phyloP scores from a whole-genome alignment of 805 yeast genomes.

The Wickerhamomyces chambardii region DNA sequence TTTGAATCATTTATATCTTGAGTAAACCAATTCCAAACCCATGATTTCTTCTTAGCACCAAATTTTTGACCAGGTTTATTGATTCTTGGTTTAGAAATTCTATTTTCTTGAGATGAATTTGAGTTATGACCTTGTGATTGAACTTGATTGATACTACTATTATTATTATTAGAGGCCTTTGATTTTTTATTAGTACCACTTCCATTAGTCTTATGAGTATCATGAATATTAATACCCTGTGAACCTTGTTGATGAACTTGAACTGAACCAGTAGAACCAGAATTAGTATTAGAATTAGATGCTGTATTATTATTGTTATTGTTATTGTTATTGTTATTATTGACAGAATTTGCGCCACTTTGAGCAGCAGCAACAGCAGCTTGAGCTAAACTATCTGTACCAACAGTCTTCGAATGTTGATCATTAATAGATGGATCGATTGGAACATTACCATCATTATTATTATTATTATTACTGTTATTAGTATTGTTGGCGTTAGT shows the following conservation, averaged over 20 bases:
- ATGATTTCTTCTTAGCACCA: conserved; percentile 52
- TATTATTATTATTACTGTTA: no score
- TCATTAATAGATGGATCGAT: neutral
- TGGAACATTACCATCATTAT: neutral
- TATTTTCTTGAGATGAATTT: no score
- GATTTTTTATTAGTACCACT: conserved; percentile 1
- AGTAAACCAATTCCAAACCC: conserved; percentile 58
- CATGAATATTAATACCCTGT: conserved; percentile 1
- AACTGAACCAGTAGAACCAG: conserved; percentile 1
- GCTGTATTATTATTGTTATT: neutral
- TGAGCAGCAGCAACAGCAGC: neutral
- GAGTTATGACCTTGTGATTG: no score
- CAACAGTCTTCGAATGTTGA: neutral
- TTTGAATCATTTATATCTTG: conserved; percentile 40
- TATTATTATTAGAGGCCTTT: conserved; percentile 1
- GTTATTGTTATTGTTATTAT: neutral
- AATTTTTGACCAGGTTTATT: conserved; percentile 47
- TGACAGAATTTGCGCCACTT: no score
- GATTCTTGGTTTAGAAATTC: conserved; percentile 15
- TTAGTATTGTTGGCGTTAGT: neutral
- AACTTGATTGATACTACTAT: neutral
- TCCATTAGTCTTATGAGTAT: neutral
- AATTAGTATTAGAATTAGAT: neutral
- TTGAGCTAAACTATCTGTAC: neutral
- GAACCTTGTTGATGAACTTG: neutral